Conservation (phyloP, 768 basidiomycete species). For the Daedaleopsis nitida region DNA sequence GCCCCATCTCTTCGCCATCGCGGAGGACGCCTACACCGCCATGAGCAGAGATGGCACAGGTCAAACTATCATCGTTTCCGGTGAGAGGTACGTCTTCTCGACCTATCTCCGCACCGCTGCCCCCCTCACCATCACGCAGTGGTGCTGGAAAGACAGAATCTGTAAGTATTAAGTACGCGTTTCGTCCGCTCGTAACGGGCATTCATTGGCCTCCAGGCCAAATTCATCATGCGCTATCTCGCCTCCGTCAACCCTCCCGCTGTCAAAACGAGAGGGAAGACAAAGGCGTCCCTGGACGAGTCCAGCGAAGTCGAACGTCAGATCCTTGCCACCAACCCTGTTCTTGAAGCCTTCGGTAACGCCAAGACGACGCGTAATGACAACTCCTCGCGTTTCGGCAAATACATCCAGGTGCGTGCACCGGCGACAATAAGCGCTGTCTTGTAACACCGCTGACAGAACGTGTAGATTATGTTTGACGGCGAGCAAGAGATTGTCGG, state of each 20-base stretch:
- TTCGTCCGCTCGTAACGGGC: constrained; percentile 6
- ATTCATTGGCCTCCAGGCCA: constrained; percentile 56
- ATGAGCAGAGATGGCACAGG: constrained; percentile 94
- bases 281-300: constrained; percentile 77
- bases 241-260: constrained; percentile 92
- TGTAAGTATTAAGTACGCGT: constrained; percentile 49
- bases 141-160: constrained; percentile 99
- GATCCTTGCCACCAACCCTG: constrained; percentile 98
- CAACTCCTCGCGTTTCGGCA: constrained; percentile 98
- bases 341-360: constrained; percentile 98
- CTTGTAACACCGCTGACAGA: constrained; percentile 5
- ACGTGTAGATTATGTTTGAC: constrained; percentile 88
- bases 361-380: constrained; percentile 99
- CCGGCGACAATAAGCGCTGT: background rate
- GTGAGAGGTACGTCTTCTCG: constrained; percentile 74
- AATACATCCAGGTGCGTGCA: constrained; percentile 90
- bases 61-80: constrained; percentile 98
- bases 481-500: constrained; percentile 96
- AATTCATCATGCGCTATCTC: constrained; percentile 99
- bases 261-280: constrained; percentile 58
- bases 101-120: constrained; percentile 7
- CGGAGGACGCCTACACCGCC: constrained; percentile 97
- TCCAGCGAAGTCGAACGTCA: constrained; percentile 96
- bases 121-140: constrained; percentile 44
- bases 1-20: constrained; percentile 98